phyloP scores from a whole-genome alignment of 2,329 filamentous ascomycete genomes.

The Penicillium concentricum region DNA sequence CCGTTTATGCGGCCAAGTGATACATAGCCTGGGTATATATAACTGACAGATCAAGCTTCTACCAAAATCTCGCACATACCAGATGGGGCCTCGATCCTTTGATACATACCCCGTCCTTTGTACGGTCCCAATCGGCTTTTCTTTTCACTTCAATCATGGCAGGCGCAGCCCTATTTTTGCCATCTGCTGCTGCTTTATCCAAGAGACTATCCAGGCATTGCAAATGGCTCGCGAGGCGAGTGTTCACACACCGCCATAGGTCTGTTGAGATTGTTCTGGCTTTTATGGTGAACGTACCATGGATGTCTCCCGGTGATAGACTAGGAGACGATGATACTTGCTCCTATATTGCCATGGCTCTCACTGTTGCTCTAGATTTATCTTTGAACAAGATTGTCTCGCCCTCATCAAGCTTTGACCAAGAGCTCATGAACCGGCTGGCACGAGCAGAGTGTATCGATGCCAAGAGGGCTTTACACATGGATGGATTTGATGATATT shows the following conservation, averaged over 20 bases:
- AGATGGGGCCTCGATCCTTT: conserved; percentile 70
- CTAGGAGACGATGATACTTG: conserved; percentile 67
- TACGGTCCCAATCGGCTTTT: conserved; percentile 66
- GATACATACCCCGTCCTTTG: conserved; percentile 65
- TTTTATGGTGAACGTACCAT: conserved; percentile 74
- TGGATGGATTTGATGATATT: conserved; percentile 67
- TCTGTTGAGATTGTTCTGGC: conserved; percentile 73
- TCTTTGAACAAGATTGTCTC: conserved; percentile 69
- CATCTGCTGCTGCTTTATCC: conserved; percentile 62
- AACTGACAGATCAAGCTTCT: conserved; percentile 53
- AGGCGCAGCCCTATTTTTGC: conserved; percentile 66
- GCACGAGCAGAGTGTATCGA: conserved; percentile 68
- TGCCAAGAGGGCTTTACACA: conserved; percentile 60
- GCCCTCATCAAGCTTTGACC: conserved; percentile 51
- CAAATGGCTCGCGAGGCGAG: conserved; percentile 60
- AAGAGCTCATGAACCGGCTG: conserved; percentile 50
- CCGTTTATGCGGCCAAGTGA: no score
- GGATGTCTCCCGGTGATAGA: conserved; percentile 58
- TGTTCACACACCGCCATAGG: conserved; percentile 61
- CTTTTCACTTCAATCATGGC: conserved; percentile 70
- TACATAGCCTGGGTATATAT: no score
- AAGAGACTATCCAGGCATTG: conserved; percentile 65
- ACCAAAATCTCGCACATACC: conserved; percentile 68
- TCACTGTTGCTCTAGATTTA: conserved; percentile 67
- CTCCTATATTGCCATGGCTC: conserved; percentile 67